Percentiles rank a stretch among this genome's conserved stretches.
Conservation (phyloP, 495 filamentous ascomycete species). For the Xylaria venustula region DNA sequence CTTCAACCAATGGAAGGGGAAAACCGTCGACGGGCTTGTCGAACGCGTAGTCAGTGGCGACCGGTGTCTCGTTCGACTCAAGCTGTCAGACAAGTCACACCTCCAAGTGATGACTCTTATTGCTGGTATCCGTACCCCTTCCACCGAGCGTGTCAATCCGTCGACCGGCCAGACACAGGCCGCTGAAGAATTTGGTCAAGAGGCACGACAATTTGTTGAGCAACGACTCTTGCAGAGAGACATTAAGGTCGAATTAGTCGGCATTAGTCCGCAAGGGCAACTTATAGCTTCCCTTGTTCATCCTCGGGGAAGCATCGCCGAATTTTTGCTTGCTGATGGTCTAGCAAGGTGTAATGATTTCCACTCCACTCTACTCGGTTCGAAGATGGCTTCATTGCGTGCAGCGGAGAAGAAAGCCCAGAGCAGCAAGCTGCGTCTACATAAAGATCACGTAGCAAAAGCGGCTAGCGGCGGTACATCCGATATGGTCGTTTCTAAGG, state of each 20-base stretch:
- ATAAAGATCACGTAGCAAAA: constrained; percentile 71
- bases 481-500: constrained; percentile 79
- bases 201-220: constrained; percentile 84
- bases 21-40: constrained; percentile 69
- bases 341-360: constrained; percentile 90
- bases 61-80: constrained; percentile 78
- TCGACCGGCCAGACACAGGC: constrained; percentile 75
- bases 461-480: constrained; percentile 53
- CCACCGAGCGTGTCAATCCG: constrained; percentile 75
- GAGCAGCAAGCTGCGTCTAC: constrained; percentile 67
- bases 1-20: constrained; percentile 72
- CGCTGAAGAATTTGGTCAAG: constrained; percentile 83
- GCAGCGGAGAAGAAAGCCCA: constrained; percentile 87
- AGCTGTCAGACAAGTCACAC: constrained; percentile 74
- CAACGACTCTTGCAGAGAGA: constrained; percentile 78
- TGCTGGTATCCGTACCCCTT: constrained; percentile 83
- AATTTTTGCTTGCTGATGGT: constrained; percentile 81
- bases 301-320: constrained; percentile 87
- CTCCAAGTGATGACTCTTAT: constrained; percentile 78
- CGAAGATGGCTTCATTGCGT: constrained; percentile 79
- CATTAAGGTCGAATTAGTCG: constrained; percentile 76
- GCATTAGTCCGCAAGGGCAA: constrained; percentile 82
- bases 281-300: constrained; percentile 79
- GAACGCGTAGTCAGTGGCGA: constrained; percentile 92
- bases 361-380: constrained; percentile 85